phyloP scores from a whole-genome alignment of 2,329 filamentous ascomycete species.

The Amylocarpus encephaloides region DNA sequence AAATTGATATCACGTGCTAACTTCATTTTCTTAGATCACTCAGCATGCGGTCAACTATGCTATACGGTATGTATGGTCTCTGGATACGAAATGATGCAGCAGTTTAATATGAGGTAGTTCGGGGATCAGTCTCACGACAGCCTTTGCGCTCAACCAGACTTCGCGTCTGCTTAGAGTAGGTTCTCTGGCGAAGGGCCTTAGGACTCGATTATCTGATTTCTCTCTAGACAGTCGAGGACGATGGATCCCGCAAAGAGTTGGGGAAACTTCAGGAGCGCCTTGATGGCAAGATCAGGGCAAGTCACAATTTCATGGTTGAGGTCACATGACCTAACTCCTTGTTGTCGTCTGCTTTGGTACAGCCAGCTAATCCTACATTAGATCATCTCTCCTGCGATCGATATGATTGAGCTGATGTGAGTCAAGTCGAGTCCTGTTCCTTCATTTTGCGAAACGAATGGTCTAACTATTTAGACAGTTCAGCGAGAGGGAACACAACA shows the following conservation, averaged over 20 bases:
- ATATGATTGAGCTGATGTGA: constrained; percentile 85
- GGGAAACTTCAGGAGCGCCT: constrained; percentile 65
- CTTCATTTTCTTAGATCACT: constrained; percentile 44
- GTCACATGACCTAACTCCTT: neutral
- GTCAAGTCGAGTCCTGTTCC: constrained; percentile 20
- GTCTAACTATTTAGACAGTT: constrained; percentile 34
- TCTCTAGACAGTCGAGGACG: constrained; percentile 59
- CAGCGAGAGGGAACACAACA: constrained; percentile 68
- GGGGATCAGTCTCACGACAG: constrained; percentile 77
- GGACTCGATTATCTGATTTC: constrained; percentile 1
- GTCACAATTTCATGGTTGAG: constrained; percentile 12
- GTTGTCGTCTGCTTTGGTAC: neutral
- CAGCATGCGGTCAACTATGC: constrained; percentile 71
- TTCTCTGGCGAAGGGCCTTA: neutral
- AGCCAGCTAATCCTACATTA: constrained; percentile 30
- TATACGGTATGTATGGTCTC: constrained; percentile 47
- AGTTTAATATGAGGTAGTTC: constrained; percentile 40
- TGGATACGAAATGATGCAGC: neutral
- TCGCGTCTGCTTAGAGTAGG: constrained; percentile 63
- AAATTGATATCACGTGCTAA: constrained; percentile 18
- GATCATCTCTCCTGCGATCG: constrained; percentile 85
- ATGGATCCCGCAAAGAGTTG: constrained; percentile 61
- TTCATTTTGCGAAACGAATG: neutral
- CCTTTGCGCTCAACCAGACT: constrained; percentile 78
- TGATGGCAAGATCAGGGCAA: constrained; percentile 76